phyloP scores from a whole-genome alignment of 2,329 filamentous ascomycete species.

The Tolypocladium cylindrosporum region DNA sequence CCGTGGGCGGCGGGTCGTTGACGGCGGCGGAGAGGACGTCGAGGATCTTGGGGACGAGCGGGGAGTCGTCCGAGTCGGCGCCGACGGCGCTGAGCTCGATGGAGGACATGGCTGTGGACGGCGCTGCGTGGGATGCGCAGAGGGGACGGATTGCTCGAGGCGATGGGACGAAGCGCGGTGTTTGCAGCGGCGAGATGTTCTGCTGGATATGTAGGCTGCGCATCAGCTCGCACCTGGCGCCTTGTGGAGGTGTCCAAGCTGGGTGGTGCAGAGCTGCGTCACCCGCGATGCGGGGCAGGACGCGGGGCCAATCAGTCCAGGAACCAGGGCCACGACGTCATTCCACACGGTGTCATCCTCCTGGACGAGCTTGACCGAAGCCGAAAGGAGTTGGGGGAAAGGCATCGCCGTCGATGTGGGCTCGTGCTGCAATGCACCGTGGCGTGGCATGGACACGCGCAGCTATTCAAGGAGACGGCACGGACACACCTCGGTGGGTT shows the following conservation, averaged over 20 bases:
- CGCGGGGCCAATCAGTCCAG: background rate
- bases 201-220: background rate
- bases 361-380: background rate
- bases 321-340: background rate
- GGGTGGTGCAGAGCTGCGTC: background rate
- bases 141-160: background rate
- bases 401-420: no score
- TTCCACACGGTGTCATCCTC: background rate
- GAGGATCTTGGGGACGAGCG: constrained; percentile 5
- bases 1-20: constrained; percentile 7
- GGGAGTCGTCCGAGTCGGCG: background rate
- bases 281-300: background rate
- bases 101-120: background rate
- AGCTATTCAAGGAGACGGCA: background rate
- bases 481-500: background rate
- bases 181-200: background rate
- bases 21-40: constrained; percentile 14
- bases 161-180: background rate
- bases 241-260: background rate
- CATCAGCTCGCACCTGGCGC: background rate
- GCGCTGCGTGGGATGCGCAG: background rate
- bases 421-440: background rate
- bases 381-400: background rate
- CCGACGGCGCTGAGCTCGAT: background rate
- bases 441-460: background rate